phyloP scores from a whole-genome alignment of 1,139 yeast species.

The Kodamaea sp. region DNA sequence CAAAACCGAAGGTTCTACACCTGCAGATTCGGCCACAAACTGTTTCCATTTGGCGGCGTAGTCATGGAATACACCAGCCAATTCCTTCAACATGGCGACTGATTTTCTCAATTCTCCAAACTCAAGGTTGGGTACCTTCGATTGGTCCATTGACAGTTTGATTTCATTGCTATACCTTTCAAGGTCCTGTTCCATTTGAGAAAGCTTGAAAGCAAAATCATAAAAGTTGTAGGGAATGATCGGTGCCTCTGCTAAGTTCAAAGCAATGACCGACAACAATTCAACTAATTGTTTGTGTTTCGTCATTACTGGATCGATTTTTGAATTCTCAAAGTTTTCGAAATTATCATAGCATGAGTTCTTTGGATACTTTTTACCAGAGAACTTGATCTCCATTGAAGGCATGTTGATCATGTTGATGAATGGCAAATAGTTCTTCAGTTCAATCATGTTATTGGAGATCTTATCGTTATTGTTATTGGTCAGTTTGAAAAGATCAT shows the following conservation, averaged over 20 bases:
- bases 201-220: conserved; percentile 48
- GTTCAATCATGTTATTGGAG: conserved; percentile 46
- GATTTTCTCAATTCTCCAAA: conserved; percentile 29
- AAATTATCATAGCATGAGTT: conserved; percentile 70
- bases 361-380: conserved; percentile 50
- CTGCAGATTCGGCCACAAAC: conserved; percentile 32
- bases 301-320: conserved; percentile 57
- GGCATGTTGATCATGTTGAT: conserved; percentile 69
- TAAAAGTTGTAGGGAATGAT: conserved; percentile 68
- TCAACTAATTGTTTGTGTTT: conserved; percentile 62
- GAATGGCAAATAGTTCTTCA: conserved; percentile 72
- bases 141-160: conserved; percentile 13
- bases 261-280: conserved; percentile 51
- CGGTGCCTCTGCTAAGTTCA: conserved; percentile 71
- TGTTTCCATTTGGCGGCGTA: conserved; percentile 61
- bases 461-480: conserved; percentile 28
- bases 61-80: conserved; percentile 30
- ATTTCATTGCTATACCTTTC: conserved; percentile 37
- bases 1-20: conserved; percentile 67
- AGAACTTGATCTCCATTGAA: conserved; percentile 58
- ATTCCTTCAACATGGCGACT: conserved; percentile 22
- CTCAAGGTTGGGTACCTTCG: conserved; percentile 21
- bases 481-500: conserved; percentile 30
- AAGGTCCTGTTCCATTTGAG: conserved; percentile 49
- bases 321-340: conserved; percentile 47